Base-by-base conservation (phyloP, 106 monocot genomes). In the Dendrobium officinale region DNA sequence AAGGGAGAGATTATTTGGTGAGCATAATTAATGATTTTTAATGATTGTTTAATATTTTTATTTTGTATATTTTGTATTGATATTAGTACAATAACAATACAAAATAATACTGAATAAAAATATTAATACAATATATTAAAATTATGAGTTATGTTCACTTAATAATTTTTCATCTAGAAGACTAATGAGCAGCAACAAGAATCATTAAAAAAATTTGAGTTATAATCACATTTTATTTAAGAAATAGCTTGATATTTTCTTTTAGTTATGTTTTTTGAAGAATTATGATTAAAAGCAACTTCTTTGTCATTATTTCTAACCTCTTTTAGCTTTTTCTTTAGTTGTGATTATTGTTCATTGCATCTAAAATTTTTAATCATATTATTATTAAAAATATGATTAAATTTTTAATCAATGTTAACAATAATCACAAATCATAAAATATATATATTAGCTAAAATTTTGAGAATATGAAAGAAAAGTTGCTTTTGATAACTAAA, bases 61-160 rank as follows among this genome's bases (percentile, higher is more conserved):
- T 70, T 70, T 70, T 70, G 70, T 70, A 70, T 70, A 37, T 33
- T 70, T 33, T 37, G 70, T 70, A 70, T 70, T 70, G 70, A n/a
- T 70, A 13, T 68, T 68, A 37, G 24, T 70, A 70, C 70, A 70
- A 37, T 15, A 70, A 24, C 70, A 70, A 70, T 70, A 70, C 70
- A 70, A 33, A 37, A 33, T 70, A 37, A 70, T 70, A 70, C 70
- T 37, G 61, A 70, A 70, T 70, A 70, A 17, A 15, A 37, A 68
- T 70, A 70, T 37, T 70, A 16, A 37, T 70, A 29, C 0, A 37
- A 66, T 26, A 26, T 26, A 26, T 24, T 5, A 33, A 37, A 70
- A 37, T 70, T 37, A 70, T 70, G 37, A 70, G 29, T 15, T 70
- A 2, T 70, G 70, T 37, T 70, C 33, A 37, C 29, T 15, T 37